phyloP scores from a whole-genome alignment of 1,139 yeast genomes.

The Geotrichum restrictum region DNA sequence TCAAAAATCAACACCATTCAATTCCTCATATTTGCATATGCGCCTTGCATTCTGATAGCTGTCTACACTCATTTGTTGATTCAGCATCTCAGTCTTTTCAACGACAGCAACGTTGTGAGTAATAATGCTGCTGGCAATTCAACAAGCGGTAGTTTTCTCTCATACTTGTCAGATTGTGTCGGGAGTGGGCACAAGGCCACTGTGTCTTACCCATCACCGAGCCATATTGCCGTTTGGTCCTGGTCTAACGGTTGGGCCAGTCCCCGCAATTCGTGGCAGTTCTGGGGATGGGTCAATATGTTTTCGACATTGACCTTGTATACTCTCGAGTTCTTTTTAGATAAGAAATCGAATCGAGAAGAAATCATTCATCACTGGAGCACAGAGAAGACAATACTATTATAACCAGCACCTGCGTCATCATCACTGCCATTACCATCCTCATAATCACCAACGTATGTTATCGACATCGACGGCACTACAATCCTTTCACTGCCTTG shows the following conservation, averaged over 20 bases:
- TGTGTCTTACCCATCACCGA: no score
- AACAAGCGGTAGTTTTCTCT: not conserved
- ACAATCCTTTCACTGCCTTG: no score
- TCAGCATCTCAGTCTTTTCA: constrained; percentile 75
- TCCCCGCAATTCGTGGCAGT: constrained; percentile 63
- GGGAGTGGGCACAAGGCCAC: no score
- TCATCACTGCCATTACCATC: no score
- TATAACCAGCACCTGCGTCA: no score
- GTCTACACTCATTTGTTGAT: constrained; percentile 90
- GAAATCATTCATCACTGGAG: constrained; percentile 21
- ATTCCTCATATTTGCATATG: constrained; percentile 71
- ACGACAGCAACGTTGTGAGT: constrained; percentile 4
- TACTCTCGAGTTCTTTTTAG: constrained; percentile 61
- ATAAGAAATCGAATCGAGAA: constrained; percentile 35
- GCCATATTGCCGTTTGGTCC: constrained; percentile 1
- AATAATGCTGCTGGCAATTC: constrained; percentile 11
- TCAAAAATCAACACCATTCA: constrained; percentile 35
- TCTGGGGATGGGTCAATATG: constrained; percentile 96
- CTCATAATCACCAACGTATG: no score
- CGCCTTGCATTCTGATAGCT: constrained; percentile 90
- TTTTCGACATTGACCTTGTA: constrained; percentile 74
- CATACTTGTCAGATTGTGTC: no score
- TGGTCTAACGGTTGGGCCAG: constrained; percentile 46
- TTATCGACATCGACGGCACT: no score
- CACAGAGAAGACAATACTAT: not conserved